Base-by-base conservation (phyloP, 495 filamentous ascomycete species). In the Penicillium atrosanguineum region DNA sequence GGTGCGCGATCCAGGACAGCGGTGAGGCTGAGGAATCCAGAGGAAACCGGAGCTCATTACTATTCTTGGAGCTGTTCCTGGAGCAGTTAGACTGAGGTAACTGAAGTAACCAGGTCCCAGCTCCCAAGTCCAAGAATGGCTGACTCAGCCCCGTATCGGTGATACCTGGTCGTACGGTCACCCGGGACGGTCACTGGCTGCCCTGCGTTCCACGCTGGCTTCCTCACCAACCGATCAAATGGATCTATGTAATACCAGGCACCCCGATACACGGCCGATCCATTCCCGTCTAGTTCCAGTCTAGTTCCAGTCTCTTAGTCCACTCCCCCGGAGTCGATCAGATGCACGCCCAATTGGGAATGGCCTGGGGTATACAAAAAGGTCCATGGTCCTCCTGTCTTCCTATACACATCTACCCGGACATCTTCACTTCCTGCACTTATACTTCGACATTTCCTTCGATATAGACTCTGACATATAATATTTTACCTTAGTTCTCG, bases 331-430 rank as follows among this genome's bases (percentile, higher is more conserved):
- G 53, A 57, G 56, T 64, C 57, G 63, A 66, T 66, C 63, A 53
- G 60, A 58, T 55, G 53, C 47, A 51, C 43, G 55, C 61, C 59
- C 61, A 59, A 64, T 61, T 49, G 51, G 62, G 62, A 62, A 62
- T 62, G 62, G 59, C 46, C 50, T 41, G 51, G 52, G 49, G 52
- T 61, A 61, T 67, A 67, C 64, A 63, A 61, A 62, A 60, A 64
- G 57, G 36, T 53, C 50, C 52, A n/a, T n/a, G 9, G 19, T 42
- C 23, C 23, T 45, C 41, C 50, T 52, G 28, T 38, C 14, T 36
- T 39, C 50, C 43, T 48, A 50, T 47, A 46, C 46, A 25, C 36
- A 49, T 49, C 28, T 44, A 39, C 14, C 37, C 15, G 1, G 4
- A 39, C 54, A 46, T 37, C 50, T 26, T 40, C 41, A 44, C 44